A percentile compares a stretch with the other conserved stretches of the same genome.
These are phyloP conservation scores for Beauveria asiatica DNA, from an alignment of 2,329 filamentous ascomycete genomes.

Conservation along the genomic window DNA sequence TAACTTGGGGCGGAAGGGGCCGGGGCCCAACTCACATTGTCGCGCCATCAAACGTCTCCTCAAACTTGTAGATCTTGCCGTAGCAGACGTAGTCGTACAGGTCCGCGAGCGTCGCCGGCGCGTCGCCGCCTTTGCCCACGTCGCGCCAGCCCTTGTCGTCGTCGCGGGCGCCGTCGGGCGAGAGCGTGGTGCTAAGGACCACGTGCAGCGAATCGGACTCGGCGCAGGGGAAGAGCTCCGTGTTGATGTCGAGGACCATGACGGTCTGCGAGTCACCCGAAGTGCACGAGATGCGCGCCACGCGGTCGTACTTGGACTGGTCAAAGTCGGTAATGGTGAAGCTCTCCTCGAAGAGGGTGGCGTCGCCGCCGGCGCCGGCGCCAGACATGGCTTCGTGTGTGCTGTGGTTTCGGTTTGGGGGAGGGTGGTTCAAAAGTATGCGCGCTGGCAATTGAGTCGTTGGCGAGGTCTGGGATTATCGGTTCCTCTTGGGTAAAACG, in stretches of 20 bases:
- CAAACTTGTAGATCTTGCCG: constrained; percentile 83
- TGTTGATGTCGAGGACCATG: constrained; percentile 88
- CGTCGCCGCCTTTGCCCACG: constrained; percentile 43
- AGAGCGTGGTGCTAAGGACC: constrained; percentile 75
- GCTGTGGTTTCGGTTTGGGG: neutral
- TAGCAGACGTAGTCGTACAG: constrained; percentile 83
- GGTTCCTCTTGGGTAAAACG: neutral
- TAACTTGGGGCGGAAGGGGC: too few species aligned
- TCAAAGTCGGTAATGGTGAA: constrained; percentile 77
- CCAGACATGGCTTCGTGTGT: constrained; percentile 38
- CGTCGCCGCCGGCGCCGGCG: constrained; percentile 62
- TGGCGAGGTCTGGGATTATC: neutral
- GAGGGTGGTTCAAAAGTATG: neutral
- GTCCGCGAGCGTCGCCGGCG: constrained; percentile 59
- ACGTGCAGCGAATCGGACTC: constrained; percentile 71
- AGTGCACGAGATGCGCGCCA: constrained; percentile 72
- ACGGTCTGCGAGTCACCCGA: constrained; percentile 66
- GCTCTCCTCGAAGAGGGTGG: constrained; percentile 86
- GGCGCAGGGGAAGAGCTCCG: constrained; percentile 74
- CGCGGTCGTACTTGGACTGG: constrained; percentile 87
- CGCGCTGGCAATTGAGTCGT: neutral
- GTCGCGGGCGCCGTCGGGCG: constrained; percentile 76
- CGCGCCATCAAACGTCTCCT: constrained; percentile 69
- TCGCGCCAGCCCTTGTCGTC: constrained; percentile 77
- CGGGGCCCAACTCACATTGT: constrained; percentile 60